Percentiles rank a stretch among this genome's conserved stretches.
phyloP scores from a whole-genome alignment of 192 early-diverging fungal genomes.

The Gaertneriomyces semiglobifer region DNA sequence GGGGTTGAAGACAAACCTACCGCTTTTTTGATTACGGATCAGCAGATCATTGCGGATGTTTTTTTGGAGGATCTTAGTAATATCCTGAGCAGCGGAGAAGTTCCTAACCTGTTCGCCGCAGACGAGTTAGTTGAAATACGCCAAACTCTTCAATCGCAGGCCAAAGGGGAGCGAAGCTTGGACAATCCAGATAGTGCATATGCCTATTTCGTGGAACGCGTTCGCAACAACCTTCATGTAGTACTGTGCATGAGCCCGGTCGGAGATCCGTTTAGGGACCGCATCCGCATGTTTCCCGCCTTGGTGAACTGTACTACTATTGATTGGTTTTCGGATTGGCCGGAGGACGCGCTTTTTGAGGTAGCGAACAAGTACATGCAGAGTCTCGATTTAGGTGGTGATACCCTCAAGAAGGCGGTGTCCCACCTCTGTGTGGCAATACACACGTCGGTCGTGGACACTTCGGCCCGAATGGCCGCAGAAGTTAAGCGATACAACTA shows the following conservation, averaged over 20 bases:
- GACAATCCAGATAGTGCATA: constrained; percentile 43
- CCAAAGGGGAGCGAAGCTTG: constrained; percentile 28
- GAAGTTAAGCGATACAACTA: constrained; percentile 59
- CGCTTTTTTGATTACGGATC: constrained; percentile 56
- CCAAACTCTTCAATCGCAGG: constrained; percentile 32
- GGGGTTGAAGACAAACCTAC: constrained; percentile 54
- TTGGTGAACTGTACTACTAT: constrained; percentile 58
- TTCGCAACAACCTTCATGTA: constrained; percentile 53
- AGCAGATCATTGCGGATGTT: constrained; percentile 52
- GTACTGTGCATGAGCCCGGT: constrained; percentile 60
- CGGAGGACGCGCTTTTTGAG: constrained; percentile 54
- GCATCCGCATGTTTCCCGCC: constrained; percentile 58
- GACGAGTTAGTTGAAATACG: constrained; percentile 54
- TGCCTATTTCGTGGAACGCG: constrained; percentile 52
- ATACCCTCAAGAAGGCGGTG: constrained; percentile 44
- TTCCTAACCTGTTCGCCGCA: constrained; percentile 51
- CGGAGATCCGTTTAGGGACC: constrained; percentile 55
- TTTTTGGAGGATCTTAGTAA: constrained; percentile 60
- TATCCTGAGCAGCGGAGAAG: constrained; percentile 58
- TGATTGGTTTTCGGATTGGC: constrained; percentile 63
- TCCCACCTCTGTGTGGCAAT: constrained; percentile 53
- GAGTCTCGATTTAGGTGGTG: constrained; percentile 48
- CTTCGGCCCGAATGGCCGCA: constrained; percentile 44
- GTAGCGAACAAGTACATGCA: constrained; percentile 54
- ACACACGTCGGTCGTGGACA: constrained; percentile 57